A percentile compares a stretch with the other conserved stretches of the same genome.
Evolutionary conservation across 768 basidiomycete genomes (phyloP).

Genomic region (Strobilomyces dryophilus): DNA sequence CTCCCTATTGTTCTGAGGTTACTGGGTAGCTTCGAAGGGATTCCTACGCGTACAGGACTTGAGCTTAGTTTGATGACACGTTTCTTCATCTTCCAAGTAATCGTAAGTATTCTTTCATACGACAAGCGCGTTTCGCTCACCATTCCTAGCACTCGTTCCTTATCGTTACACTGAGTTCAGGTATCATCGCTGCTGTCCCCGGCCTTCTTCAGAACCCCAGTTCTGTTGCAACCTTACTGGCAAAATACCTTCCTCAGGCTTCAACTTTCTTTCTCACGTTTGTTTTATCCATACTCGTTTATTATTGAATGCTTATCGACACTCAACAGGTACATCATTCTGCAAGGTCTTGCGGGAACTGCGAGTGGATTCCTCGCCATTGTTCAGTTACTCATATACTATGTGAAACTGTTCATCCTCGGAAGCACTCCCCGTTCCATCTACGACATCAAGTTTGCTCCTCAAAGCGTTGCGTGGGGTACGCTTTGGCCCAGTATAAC

Average conservation of each 20-base stretch:
- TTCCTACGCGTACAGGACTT: conserved; percentile 75
- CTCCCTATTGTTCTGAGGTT: conserved; percentile 80
- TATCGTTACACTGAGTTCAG: conserved; percentile 80
- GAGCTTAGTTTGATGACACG: conserved; percentile 91
- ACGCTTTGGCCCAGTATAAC: conserved; percentile 68
- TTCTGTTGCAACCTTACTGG: conserved; percentile 66
- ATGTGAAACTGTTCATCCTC: conserved; percentile 82
- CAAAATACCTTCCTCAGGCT: conserved; percentile 72
- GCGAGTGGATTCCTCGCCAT: conserved; percentile 80
- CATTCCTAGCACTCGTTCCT: conserved; percentile 82
- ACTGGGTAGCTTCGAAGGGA: conserved; percentile 83
- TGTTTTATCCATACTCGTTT: conserved; percentile 11
- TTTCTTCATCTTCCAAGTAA: conserved; percentile 88
- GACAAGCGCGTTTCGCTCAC: background rate
- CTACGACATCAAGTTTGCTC: conserved; percentile 76
- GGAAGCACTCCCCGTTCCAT: conserved; percentile 88
- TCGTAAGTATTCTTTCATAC: conserved; percentile 50
- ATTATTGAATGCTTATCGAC: background rate
- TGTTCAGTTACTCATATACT: conserved; percentile 75
- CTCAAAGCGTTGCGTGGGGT: conserved; percentile 70
- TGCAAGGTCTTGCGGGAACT: conserved; percentile 77
- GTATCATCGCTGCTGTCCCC: conserved; percentile 70
- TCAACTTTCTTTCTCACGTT: conserved; percentile 91
- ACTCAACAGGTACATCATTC: conserved; percentile 58
- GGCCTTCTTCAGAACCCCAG: conserved; percentile 62